Evolutionary conservation across 139 green algal species (phyloP).

Genomic region (Spirogloea muscicola): DNA sequence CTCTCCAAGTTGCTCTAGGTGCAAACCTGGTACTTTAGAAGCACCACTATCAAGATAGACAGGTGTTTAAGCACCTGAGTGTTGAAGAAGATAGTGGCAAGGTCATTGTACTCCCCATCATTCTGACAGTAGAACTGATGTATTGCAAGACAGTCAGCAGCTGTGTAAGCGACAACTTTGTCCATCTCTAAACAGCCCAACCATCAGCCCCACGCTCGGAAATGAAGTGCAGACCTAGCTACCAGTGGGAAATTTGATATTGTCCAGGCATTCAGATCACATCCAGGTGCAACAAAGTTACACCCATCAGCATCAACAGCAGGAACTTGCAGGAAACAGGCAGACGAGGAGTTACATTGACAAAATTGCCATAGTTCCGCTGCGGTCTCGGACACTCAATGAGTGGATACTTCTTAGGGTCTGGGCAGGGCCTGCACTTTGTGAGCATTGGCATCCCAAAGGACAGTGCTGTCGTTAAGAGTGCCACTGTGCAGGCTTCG

Average conservation of each 20-base stretch:
- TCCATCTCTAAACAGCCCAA: no score
- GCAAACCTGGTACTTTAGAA: no score
- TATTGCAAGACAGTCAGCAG: no score
- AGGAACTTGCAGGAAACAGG: background rate
- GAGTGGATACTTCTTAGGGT: constrained; percentile 28
- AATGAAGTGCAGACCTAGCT: no score
- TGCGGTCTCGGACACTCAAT: constrained; percentile 60
- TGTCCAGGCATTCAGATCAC: no score
- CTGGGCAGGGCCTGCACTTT: constrained; percentile 51
- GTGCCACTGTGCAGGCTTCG: constrained; percentile 41
- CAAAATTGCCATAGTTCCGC: constrained; percentile 66
- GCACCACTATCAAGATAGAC: no score
- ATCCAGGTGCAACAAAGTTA: no score
- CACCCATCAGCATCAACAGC: no score
- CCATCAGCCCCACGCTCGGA: no score
- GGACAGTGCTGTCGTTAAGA: constrained; percentile 33
- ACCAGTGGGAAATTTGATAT: no score
- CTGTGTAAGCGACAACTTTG: no score
- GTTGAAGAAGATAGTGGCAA: constrained; percentile 84
- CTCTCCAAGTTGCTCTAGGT: no score
- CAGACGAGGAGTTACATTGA: constrained; percentile 40
- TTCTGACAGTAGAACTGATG: constrained; percentile 50
- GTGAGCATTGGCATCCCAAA: constrained; percentile 44
- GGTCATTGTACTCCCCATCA: constrained; percentile 68
- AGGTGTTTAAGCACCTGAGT: constrained; percentile 57